These are phyloP conservation scores for Aureobasidium vineae DNA, from an alignment of 2,329 filamentous ascomycete genomes.

Conservation along the genomic window DNA sequence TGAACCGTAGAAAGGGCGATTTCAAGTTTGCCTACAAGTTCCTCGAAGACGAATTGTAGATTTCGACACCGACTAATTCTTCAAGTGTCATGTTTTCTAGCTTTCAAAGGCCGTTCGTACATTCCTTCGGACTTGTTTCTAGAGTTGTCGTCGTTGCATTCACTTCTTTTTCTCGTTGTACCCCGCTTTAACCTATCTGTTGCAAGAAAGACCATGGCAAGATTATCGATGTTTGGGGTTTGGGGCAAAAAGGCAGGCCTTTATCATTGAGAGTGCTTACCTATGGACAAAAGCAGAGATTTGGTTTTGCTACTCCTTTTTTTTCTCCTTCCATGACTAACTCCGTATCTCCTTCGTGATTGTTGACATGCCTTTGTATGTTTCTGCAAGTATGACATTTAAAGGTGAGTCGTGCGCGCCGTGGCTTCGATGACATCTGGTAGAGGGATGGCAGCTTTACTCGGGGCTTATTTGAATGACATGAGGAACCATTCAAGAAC, in stretches of 20 bases:
- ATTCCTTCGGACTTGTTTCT: neutral
- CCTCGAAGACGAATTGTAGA: constrained; percentile 82
- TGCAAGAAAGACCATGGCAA: constrained; percentile 4
- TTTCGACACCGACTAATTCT: neutral
- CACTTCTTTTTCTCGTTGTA: neutral
- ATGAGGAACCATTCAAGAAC: no score
- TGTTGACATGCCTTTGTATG: neutral
- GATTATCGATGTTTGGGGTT: constrained; percentile 11
- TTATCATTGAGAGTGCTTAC: neutral
- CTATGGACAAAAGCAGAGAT: constrained; percentile 16
- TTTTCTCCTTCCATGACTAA: neutral
- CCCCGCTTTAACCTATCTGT: neutral
- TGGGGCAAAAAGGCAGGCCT: constrained; percentile 3
- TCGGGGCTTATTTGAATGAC: neutral
- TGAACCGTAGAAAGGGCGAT: constrained; percentile 96
- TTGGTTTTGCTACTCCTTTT: constrained; percentile 19
- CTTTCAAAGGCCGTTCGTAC: neutral
- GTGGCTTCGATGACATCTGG: neutral
- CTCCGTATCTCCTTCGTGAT: neutral
- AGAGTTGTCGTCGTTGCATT: constrained; percentile 12
- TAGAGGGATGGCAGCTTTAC: neutral
- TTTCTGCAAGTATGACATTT: neutral
- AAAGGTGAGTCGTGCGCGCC: neutral
- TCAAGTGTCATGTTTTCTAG: neutral
- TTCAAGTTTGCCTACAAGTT: constrained; percentile 99